phyloP scores from a whole-genome alignment of 1,284 basidiomycete genomes.

The Baeospora myosura region DNA sequence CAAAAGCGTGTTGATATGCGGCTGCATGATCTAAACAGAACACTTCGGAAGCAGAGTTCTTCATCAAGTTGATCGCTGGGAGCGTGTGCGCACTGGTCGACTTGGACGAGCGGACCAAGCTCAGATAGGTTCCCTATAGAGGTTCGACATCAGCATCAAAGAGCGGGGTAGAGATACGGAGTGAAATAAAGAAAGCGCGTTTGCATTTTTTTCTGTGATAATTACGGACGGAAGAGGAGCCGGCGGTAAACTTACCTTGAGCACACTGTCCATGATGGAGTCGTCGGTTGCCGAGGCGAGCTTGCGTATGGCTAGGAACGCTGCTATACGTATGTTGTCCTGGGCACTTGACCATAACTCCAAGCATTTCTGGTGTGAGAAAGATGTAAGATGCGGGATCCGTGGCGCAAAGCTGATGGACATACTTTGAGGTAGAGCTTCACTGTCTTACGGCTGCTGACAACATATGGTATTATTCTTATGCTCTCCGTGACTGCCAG shows the following conservation, averaged over 20 bases:
- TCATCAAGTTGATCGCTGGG: conserved; percentile 95
- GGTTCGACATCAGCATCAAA: background rate
- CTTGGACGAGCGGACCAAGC: conserved; percentile 77
- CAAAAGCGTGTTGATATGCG: conserved; percentile 93
- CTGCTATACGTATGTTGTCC: conserved; percentile 81
- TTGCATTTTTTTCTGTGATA: conserved; percentile 1
- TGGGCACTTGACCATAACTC: conserved; percentile 75
- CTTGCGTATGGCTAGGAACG: conserved; percentile 82
- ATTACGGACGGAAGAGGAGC: conserved; percentile 6
- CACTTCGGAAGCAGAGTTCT: conserved; percentile 92
- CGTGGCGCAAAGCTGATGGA: conserved; percentile 5
- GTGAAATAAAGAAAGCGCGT: conserved; percentile 1
- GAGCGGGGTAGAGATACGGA: too few relatives aligned
- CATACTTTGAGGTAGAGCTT: conserved; percentile 79
- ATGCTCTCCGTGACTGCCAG: conserved; percentile 77
- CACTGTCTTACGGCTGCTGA: conserved; percentile 76
- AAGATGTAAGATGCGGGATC: conserved; percentile 4
- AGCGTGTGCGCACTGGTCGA: conserved; percentile 82
- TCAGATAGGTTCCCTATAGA: conserved; percentile 76
- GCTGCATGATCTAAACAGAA: conserved; percentile 72
- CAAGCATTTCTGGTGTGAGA: conserved; percentile 57
- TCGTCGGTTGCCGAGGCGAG: conserved; percentile 78
- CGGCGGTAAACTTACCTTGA: conserved; percentile 64
- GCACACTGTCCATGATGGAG: conserved; percentile 75
- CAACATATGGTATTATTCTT: conserved; percentile 82